Percentiles rank a stretch among this genome's conserved stretches.
Evolutionary conservation across 371 early-diverging fungal genomes (phyloP).

Genomic region (Mitosporidium daphniae): DNA sequence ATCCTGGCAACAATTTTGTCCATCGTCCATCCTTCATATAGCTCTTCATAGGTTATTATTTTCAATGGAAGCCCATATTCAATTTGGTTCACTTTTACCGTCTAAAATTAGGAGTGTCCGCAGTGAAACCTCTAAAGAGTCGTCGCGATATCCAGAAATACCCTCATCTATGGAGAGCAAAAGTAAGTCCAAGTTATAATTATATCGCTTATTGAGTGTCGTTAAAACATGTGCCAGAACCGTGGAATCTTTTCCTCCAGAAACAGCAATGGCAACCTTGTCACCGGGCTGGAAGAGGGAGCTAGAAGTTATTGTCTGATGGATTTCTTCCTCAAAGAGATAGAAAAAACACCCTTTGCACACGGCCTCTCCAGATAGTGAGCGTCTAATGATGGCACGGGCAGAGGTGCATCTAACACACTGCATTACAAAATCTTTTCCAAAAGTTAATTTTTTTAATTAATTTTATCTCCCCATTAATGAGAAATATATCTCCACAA

Average conservation of each 20-base stretch:
- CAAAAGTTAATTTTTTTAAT: too few species aligned
- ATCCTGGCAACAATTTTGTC: slow-evolving; percentile 76
- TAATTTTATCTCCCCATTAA: too few species aligned
- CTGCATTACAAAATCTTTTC: slow-evolving; percentile 5
- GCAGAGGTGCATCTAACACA: slow-evolving; percentile 10
- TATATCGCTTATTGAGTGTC: slow-evolving; percentile 57
- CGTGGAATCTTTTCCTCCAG: slow-evolving; percentile 96
- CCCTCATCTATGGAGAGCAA: slow-evolving; percentile 96
- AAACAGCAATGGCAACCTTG: slow-evolving; percentile 74
- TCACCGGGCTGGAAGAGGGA: slow-evolving; percentile 56
- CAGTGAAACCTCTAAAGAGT: slow-evolving; percentile 37
- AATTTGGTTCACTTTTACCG: slow-evolving; percentile 69
- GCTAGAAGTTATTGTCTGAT: slow-evolving; percentile 45
- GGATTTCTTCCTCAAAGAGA: slow-evolving; percentile 82
- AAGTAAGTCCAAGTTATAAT: slow-evolving; percentile 60
- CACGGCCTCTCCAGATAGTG: slow-evolving; percentile 57
- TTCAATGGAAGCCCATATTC: slow-evolving; percentile 65
- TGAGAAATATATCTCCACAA: too few species aligned
- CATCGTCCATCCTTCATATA: slow-evolving; percentile 84
- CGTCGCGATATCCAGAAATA: slow-evolving; percentile 90
- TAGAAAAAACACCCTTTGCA: slow-evolving; percentile 72
- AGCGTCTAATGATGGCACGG: slow-evolving; percentile 48
- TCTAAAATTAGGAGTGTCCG: slow-evolving; percentile 8
- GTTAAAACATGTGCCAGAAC: slow-evolving; percentile 87
- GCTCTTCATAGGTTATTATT: slow-evolving; percentile 65